Conservation (phyloP, 352 stramenopile genomes). For the Sclerospora graminicola region DNA sequence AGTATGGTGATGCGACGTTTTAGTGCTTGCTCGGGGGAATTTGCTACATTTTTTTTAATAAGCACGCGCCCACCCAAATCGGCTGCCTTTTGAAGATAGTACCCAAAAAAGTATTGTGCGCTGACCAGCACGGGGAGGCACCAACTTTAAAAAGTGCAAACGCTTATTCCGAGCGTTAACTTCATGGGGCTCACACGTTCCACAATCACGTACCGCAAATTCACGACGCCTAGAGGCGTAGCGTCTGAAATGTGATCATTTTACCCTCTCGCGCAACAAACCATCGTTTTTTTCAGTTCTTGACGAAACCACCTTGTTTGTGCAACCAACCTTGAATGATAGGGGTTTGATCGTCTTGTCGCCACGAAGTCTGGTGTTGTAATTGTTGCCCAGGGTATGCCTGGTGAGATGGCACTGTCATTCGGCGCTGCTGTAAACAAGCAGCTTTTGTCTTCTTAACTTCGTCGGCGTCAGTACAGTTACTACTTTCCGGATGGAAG, state of each 20-base stretch:
- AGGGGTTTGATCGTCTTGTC: constrained; percentile 17
- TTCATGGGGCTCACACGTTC: constrained; percentile 47
- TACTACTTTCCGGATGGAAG: constrained; percentile 15
- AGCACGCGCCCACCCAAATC: too few relatives aligned
- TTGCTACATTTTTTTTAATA: too few relatives aligned
- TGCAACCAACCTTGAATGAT: constrained; percentile 65
- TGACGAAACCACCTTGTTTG: constrained; percentile 72
- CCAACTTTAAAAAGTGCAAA: constrained; percentile 61
- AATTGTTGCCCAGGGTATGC: constrained; percentile 7
- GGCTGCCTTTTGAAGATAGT: too few relatives aligned
- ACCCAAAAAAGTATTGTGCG: constrained; percentile 69
- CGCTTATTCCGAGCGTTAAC: constrained; percentile 50
- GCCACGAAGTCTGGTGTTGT: constrained; percentile 10
- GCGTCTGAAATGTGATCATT: constrained; percentile 56
- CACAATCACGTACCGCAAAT: constrained; percentile 45
- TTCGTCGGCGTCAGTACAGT: constrained; percentile 12
- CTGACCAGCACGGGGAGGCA: constrained; percentile 39
- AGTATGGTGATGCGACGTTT: too few relatives aligned
- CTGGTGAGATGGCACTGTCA: constrained; percentile 15
- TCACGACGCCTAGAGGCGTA: constrained; percentile 55
- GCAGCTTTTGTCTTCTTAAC: constrained; percentile 9
- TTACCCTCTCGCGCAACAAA: constrained; percentile 72
- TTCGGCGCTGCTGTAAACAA: constrained; percentile 14
- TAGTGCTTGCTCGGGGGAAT: too few relatives aligned
- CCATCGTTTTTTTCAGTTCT: constrained; percentile 82